These are phyloP conservation scores for Calonectria ilicicola DNA, from an alignment of 2,329 filamentous ascomycete genomes.

Conservation along the genomic window DNA sequence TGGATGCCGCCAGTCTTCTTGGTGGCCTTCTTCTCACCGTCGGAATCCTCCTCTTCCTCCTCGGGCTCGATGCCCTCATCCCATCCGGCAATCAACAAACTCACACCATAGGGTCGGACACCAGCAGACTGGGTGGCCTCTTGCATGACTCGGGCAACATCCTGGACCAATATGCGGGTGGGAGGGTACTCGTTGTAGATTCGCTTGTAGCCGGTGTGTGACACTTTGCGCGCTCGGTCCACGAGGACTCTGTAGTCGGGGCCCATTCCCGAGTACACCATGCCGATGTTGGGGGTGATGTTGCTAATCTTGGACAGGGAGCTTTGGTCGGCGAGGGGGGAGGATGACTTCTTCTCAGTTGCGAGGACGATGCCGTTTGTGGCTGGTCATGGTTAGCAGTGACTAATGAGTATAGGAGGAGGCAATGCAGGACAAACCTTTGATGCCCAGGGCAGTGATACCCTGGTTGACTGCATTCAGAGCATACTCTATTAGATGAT, in stretches of 20 bases:
- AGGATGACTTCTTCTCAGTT: conserved; percentile 99
- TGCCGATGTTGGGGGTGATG: conserved; percentile 98
- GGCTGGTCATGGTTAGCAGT: conserved; percentile 64
- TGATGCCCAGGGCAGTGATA: conserved; percentile 98
- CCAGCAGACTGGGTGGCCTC: conserved; percentile 98
- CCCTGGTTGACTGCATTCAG: conserved; percentile 99
- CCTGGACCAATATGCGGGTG: conserved; percentile 98
- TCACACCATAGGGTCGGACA: conserved; percentile 97
- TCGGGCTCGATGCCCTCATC: conserved; percentile 96
- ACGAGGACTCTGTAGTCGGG: conserved; percentile 98
- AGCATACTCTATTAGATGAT: conserved; percentile 83
- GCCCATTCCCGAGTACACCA: conserved; percentile 99
- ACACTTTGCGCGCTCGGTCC: conserved; percentile 97
- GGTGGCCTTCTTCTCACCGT: conserved; percentile 75
- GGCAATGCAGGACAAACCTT: conserved; percentile 71
- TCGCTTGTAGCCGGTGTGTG: conserved; percentile 98
- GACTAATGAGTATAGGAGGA: background rate
- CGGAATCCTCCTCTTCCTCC: conserved; percentile 68
- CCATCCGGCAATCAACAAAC: conserved; percentile 95
- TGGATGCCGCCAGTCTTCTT: conserved; percentile 95
- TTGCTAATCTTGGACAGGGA: conserved; percentile 97
- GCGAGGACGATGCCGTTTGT: conserved; percentile 99
- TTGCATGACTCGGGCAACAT: conserved; percentile 97
- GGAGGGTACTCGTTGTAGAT: conserved; percentile 99
- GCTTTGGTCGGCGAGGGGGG: conserved; percentile 92